A percentile compares a stretch with the other conserved stretches of the same genome.
Conservation (phyloP, 225 moss, liverwort and hornwort species). For the Pseudoscleropodium purum region DNA sequence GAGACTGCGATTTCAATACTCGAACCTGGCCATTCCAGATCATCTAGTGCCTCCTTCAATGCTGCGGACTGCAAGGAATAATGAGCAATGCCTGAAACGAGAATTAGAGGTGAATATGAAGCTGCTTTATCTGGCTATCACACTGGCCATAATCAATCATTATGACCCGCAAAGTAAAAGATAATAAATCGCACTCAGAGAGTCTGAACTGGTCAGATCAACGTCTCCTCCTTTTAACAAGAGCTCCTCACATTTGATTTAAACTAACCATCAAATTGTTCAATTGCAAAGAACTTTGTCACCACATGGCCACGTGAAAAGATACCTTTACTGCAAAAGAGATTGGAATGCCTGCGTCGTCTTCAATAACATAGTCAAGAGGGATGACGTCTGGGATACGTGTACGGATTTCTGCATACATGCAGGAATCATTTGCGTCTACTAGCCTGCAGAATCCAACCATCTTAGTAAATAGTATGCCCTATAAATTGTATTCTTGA, state of each 20-base stretch:
- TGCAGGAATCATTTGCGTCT: constrained; percentile 84
- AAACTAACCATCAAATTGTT: neutral
- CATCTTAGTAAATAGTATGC: neutral
- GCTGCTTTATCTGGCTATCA: neutral
- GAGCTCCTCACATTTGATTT: neutral
- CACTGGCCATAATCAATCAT: neutral
- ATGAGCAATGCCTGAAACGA: neutral
- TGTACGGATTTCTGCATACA: constrained; percentile 91
- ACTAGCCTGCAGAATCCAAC: constrained; percentile 55
- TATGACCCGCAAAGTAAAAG: neutral
- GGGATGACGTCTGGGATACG: constrained; percentile 70
- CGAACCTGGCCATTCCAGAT: constrained; percentile 97
- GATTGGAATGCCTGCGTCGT: constrained; percentile 46
- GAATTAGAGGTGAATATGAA: neutral
- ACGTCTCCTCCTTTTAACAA: neutral
- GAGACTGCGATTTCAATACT: constrained; percentile 72
- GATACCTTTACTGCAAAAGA: constrained; percentile 96
- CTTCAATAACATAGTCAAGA: constrained; percentile 69
- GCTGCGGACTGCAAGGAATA: constrained; percentile 64
- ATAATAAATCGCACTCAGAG: neutral
- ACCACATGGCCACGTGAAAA: neutral
- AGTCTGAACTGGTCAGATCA: neutral
- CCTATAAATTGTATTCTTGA: neutral
- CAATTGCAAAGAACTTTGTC: neutral
- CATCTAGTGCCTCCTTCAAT: constrained; percentile 88